Evolutionary conservation across 768 basidiomycete species (phyloP), one percentile per base, ranked within the genome.

Genomic region (Polyporus arcularius): DNA sequence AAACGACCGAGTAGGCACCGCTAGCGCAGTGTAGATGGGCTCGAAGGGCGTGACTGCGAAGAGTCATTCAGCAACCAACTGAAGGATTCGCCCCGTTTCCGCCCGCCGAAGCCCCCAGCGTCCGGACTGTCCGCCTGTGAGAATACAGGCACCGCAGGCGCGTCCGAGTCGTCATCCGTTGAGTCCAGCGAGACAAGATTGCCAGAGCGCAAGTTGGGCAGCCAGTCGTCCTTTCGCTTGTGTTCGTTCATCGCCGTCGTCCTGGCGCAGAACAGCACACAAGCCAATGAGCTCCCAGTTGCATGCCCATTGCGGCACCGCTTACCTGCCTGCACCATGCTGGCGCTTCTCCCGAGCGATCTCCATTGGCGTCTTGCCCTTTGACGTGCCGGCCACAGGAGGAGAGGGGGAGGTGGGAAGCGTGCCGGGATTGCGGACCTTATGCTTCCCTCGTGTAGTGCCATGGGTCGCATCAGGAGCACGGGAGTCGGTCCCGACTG

Each of bases 261-360:
- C 35, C 35, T 35, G 35, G 6, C 6, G 35, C 11, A 35, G 35
- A 11, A 35, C 35, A 11, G 11, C 7, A 35, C 35, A 35, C 35
- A 35, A 26, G 35, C 11, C 35, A 11, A 11, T 35, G 35, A 35
- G 35, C 35, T 7, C 11, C 6, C 35, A 11, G 35, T 7, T 35
- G 35, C 35, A 11, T 35, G 11, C 35, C 35, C 35, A 11, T 7
- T 6, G 35, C 35, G 35, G 21, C 18, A 26, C 16, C 15, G 51
- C 60, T 61, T 42, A 61, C 60, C 46, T 48, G 6, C 21, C 46
- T 28, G 46, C 26, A 11, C 55, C 32, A 35, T 61, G 41, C 30
- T 56, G 54, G 35, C 50, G 50, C 21, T 55, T 41, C 28, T 61
- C 55, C 38, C 35, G 43, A 38, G 60, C 60, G 16, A 61, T 56